Percentiles rank a stretch among this genome's conserved stretches.
Evolutionary conservation across 768 basidiomycete species (phyloP).

Genomic region (Kwoniella dendrophila): DNA sequence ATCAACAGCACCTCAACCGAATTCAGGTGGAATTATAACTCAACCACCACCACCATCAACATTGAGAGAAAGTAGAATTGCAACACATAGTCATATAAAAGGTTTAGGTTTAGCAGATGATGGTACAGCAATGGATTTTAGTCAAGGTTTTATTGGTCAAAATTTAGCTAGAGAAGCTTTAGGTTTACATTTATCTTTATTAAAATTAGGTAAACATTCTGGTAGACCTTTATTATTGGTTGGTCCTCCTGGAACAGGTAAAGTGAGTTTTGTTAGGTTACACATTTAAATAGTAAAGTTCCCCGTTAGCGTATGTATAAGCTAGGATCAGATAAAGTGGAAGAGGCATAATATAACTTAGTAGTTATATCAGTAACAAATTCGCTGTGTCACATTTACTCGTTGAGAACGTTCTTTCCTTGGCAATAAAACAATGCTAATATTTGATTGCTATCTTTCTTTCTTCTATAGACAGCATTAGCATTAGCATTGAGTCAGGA

Average conservation of each 20-base stretch:
- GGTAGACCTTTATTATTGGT: conserved; percentile 89
- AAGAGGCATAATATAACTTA: too few species aligned
- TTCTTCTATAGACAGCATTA: conserved; percentile 69
- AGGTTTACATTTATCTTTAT: conserved; percentile 51
- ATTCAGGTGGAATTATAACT: conserved; percentile 41
- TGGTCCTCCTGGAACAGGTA: conserved; percentile 95
- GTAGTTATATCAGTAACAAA: too few species aligned
- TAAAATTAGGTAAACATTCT: conserved; percentile 59
- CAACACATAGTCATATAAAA: conserved; percentile 90
- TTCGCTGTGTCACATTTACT: too few species aligned
- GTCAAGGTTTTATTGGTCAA: conserved; percentile 90
- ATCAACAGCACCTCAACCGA: conserved; percentile 21
- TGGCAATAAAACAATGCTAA: too few species aligned
- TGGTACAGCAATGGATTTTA: conserved; percentile 71
- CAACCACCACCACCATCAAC: conserved; percentile 50
- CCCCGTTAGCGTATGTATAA: too few species aligned
- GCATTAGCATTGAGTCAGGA: conserved; percentile 95
- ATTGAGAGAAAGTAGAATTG: conserved; percentile 50
- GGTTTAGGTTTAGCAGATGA: conserved; percentile 86
- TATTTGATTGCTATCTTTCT: neutral
- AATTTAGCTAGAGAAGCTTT: conserved; percentile 74
- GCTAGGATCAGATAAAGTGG: too few species aligned
- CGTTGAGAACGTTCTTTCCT: too few species aligned
- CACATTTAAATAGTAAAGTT: too few species aligned
- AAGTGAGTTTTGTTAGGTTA: conserved; percentile 60